Percentiles rank a stretch among this genome's conserved stretches.
phyloP scores from a whole-genome alignment of 1,284 basidiomycete genomes.

The Rhodotorula sp. region DNA sequence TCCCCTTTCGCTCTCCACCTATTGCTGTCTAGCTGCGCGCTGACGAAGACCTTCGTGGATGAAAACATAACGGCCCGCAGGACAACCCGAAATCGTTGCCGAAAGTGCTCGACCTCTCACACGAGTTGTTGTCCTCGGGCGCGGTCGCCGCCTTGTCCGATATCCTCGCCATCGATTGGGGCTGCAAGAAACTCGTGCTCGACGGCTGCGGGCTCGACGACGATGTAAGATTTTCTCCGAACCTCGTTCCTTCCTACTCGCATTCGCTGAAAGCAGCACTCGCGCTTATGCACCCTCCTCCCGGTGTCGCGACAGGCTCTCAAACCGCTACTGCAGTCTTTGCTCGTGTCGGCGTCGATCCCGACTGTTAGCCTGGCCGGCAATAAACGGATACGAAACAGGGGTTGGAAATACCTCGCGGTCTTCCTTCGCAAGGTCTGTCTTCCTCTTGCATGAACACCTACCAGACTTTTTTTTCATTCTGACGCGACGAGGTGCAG shows the following conservation, averaged over 20 bases:
- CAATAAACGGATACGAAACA: slow-evolving; percentile 73
- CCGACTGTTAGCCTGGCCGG: slow-evolving; percentile 82
- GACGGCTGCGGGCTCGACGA: slow-evolving; percentile 79
- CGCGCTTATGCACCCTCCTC: neutral
- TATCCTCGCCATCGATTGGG: slow-evolving; percentile 85
- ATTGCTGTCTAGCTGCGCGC: neutral
- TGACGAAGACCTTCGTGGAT: slow-evolving; percentile 18
- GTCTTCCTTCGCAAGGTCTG: slow-evolving; percentile 71
- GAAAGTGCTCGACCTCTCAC: slow-evolving; percentile 67
- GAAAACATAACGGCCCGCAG: slow-evolving; percentile 13
- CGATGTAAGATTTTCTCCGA: too few species aligned
- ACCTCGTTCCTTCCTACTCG: too few species aligned
- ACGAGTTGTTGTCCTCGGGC: slow-evolving; percentile 67
- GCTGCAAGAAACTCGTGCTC: slow-evolving; percentile 73
- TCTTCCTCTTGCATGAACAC: slow-evolving; percentile 7
- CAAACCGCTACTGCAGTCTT: slow-evolving; percentile 84
- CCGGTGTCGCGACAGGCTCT: slow-evolving; percentile 57
- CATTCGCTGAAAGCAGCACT: neutral
- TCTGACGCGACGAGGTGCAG: slow-evolving; percentile 49
- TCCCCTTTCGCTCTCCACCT: slow-evolving; percentile 21
- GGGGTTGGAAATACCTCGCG: slow-evolving; percentile 77
- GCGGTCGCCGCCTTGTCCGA: slow-evolving; percentile 78
- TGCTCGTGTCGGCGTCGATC: slow-evolving; percentile 78
- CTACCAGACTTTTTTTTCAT: neutral
- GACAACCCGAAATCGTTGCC: slow-evolving; percentile 57